Evolutionary conservation across 2,329 filamentous ascomycete species (phyloP).

Genomic region (Pseudogymnoascus verrucosus): DNA sequence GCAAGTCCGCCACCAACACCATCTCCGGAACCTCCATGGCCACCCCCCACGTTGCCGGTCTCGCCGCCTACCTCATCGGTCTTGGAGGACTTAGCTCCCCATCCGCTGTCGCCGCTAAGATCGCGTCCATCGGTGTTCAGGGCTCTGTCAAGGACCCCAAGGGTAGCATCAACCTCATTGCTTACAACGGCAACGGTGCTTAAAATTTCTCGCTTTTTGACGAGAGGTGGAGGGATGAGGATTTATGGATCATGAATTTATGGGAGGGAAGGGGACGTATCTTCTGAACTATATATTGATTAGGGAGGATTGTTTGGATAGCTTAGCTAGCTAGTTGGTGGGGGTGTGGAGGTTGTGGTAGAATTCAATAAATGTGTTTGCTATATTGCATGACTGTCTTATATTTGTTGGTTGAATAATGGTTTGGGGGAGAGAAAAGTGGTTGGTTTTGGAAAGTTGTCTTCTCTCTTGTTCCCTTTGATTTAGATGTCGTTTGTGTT

Average conservation of each 20-base stretch:
- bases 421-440: not conserved
- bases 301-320: not conserved
- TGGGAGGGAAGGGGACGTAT: not conserved
- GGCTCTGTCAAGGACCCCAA: conserved; percentile 34
- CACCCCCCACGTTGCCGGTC: conserved; percentile 50
- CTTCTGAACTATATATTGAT: not conserved
- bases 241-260: not conserved
- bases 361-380: not conserved
- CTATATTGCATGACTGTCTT: not conserved
- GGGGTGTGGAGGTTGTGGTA: not conserved
- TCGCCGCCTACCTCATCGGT: conserved; percentile 51
- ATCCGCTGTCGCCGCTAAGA: conserved; percentile 39
- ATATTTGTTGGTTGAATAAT: not conserved
- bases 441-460: not conserved
- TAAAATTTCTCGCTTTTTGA: conserved; percentile 16
- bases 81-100: conserved; percentile 38
- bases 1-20: conserved; percentile 37
- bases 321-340: not conserved
- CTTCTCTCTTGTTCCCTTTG: not conserved
- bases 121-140: conserved; percentile 36
- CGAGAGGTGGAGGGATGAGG: not conserved
- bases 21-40: conserved; percentile 57
- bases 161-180: conserved; percentile 44
- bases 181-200: conserved; percentile 43
- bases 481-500: not conserved